These are phyloP conservation scores for Lotus japonicus DNA, from an alignment of 306 rosid genomes.

Conservation along the genomic window DNA sequence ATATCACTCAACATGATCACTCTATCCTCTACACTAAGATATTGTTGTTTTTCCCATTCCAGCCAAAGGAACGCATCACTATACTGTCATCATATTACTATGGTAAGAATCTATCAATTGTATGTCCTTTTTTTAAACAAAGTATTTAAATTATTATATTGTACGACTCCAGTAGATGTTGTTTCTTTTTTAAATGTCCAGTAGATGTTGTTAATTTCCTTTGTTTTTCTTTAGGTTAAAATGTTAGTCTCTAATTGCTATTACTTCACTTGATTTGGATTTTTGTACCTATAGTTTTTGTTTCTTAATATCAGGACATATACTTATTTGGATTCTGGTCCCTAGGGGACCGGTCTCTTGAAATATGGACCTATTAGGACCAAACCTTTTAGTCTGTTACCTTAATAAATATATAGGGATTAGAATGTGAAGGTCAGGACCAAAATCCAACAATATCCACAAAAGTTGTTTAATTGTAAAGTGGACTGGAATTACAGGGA, in stretches of 20 bases:
- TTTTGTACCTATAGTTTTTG: neutral
- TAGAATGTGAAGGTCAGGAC: neutral
- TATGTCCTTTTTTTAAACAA: too few species aligned
- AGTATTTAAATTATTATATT: too few species aligned
- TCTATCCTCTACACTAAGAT: conserved; percentile 7
- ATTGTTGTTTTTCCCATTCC: conserved; percentile 26
- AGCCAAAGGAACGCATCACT: conserved; percentile 83
- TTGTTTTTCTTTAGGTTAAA: neutral
- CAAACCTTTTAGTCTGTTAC: neutral
- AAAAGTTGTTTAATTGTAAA: too few species aligned
- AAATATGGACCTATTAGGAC: neutral
- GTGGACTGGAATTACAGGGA: too few species aligned
- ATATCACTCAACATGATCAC: conserved; percentile 1
- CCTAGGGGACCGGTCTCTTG: neutral
- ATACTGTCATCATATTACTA: conserved; percentile 85
- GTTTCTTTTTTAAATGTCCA: too few species aligned
- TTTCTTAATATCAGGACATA: neutral
- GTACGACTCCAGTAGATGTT: too few species aligned
- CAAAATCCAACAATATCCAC: neutral
- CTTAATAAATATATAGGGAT: neutral
- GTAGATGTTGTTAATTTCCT: neutral
- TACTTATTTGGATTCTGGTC: neutral
- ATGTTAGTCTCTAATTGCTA: neutral
- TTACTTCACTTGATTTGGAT: neutral
- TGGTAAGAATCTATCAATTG: conserved; percentile 48